A percentile compares a stretch with the other conserved stretches of the same genome.
phyloP scores from a whole-genome alignment of 2,329 filamentous ascomycete genomes.

The Myriosclerotinia scirpicola region DNA sequence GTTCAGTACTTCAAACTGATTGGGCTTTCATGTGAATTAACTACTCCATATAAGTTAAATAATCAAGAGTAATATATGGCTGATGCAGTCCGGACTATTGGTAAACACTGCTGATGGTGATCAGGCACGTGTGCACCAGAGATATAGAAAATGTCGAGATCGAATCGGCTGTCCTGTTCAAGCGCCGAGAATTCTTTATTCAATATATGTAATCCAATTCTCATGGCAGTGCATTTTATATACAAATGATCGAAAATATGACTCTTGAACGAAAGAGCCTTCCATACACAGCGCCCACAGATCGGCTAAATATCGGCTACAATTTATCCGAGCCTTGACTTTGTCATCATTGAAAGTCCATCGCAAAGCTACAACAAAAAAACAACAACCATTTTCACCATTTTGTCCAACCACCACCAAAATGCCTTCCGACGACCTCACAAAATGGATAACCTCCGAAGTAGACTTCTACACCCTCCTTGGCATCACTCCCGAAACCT shows the following conservation, averaged over 20 bases:
- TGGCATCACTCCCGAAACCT: constrained; percentile 36
- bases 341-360: neutral
- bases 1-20: too few species aligned
- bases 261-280: neutral
- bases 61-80: too few species aligned
- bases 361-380: neutral
- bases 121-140: neutral
- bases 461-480: constrained; percentile 41
- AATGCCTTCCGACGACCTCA: constrained; percentile 40
- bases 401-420: constrained; percentile 8
- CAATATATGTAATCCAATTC: neutral
- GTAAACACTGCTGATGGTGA: neutral
- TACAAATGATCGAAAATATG: neutral
- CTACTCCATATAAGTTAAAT: too few species aligned
- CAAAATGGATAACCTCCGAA: constrained; percentile 40
- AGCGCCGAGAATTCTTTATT: neutral
- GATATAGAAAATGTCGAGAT: neutral
- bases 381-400: neutral
- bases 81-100: too few species aligned
- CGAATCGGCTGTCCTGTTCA: neutral
- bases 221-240: neutral
- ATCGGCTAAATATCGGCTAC: constrained; percentile 1
- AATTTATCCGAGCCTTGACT: neutral
- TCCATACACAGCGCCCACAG: neutral
- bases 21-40: too few species aligned